phyloP scores from a whole-genome alignment of 192 early-diverging fungal species.

The Allomyces macrogynus region DNA sequence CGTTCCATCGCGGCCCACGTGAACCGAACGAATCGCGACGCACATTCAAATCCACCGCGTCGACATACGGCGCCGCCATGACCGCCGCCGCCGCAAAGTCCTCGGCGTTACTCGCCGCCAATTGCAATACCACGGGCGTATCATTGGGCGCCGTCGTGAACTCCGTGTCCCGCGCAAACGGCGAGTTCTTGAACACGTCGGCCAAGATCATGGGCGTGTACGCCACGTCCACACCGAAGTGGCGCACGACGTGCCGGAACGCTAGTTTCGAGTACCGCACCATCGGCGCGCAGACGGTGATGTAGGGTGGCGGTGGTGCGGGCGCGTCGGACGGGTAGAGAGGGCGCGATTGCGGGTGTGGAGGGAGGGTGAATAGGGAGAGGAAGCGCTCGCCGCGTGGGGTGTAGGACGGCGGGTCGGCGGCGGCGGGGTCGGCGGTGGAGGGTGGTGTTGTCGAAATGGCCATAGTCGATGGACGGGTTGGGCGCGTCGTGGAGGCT shows the following conservation, averaged over 20 bases:
- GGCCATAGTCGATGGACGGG: no score
- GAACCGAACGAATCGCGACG: constrained; percentile 7
- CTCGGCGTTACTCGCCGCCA: constrained; percentile 59
- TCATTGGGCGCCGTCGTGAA: constrained; percentile 64
- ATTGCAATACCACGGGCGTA: constrained; percentile 79
- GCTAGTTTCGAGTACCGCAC: constrained; percentile 89
- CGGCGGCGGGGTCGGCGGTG: no score
- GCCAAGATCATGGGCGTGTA: constrained; percentile 96
- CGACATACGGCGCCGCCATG: constrained; percentile 54
- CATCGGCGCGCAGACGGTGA: constrained; percentile 89
- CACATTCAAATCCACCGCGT: constrained; percentile 26
- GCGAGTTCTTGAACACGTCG: constrained; percentile 71
- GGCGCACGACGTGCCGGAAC: constrained; percentile 65
- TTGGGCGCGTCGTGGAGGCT: no score
- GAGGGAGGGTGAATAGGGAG: no score
- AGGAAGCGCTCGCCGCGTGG: no score
- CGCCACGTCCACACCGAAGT: constrained; percentile 59
- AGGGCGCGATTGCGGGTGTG: no score
- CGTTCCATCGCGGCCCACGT: no score
- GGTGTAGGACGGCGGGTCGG: no score
- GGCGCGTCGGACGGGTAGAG: no score
- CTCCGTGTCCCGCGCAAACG: constrained; percentile 56
- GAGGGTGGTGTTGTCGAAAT: no score
- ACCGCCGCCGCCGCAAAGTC: constrained; percentile 74
- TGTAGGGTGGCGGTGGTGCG: background rate